A percentile compares a stretch with the other conserved stretches of the same genome.
phyloP scores from a whole-genome alignment of 1,284 basidiomycete genomes.

The Leccinum fallax region DNA sequence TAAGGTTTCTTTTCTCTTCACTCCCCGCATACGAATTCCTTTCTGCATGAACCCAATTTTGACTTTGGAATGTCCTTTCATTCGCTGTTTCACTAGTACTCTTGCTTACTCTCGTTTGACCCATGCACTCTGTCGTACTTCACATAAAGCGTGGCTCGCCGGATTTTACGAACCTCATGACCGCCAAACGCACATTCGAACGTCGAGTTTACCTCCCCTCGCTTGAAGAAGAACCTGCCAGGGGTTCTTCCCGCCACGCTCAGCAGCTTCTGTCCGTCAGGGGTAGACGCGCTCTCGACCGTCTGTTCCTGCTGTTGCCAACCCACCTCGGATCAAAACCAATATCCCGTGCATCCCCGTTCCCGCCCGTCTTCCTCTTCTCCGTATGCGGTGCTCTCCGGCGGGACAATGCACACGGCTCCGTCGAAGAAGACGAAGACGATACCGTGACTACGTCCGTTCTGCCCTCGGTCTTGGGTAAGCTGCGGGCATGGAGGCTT shows the following conservation, averaged over 20 bases:
- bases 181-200: slow-evolving; percentile 9
- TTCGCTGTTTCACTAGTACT: slow-evolving; percentile 1
- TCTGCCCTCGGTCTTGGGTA: slow-evolving; percentile 27
- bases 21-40: background rate
- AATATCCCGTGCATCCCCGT: background rate
- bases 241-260: slow-evolving; percentile 4
- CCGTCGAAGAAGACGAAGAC: background rate
- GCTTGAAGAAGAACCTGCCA: slow-evolving; percentile 3
- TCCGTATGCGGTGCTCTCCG: slow-evolving; percentile 27
- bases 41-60: background rate
- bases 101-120: background rate
- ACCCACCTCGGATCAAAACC: slow-evolving; percentile 10
- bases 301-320: slow-evolving; percentile 21
- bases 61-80: slow-evolving; percentile 10
- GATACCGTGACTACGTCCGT: slow-evolving; percentile 5
- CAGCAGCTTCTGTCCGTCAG: slow-evolving; percentile 11
- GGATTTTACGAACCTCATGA: slow-evolving; percentile 27
- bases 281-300: slow-evolving; percentile 13
- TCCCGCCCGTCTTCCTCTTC: slow-evolving; percentile 25
- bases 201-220: background rate
- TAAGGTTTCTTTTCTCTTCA: slow-evolving; percentile 13
- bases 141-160: slow-evolving; percentile 14
- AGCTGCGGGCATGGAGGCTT: slow-evolving; percentile 28
- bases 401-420: background rate
- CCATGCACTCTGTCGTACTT: background rate